phyloP scores from a whole-genome alignment of 2,329 filamentous ascomycete genomes.

The Westerdykella ornata region DNA sequence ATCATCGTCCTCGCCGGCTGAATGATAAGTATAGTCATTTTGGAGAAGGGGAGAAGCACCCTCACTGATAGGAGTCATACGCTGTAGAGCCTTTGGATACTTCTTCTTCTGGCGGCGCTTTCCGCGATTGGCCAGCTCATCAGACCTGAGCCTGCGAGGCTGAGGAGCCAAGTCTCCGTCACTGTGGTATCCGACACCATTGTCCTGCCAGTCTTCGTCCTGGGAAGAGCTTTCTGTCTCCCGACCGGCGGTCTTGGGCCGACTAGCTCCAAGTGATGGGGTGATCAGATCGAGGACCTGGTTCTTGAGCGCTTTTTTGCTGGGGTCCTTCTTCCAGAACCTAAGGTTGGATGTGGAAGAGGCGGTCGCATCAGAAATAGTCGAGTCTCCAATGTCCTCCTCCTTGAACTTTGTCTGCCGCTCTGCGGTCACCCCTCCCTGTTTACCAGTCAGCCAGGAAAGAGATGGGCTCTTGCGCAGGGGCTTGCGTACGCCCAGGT shows the following conservation, averaged over 20 bases:
- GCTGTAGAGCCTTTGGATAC: slow-evolving; percentile 11
- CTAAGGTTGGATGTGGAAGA: too few relatives aligned
- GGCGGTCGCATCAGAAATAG: too few relatives aligned
- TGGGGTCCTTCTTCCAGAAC: slow-evolving; percentile 9
- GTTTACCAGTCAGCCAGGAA: too few relatives aligned
- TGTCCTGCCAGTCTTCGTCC: not conserved
- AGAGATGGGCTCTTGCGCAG: not conserved
- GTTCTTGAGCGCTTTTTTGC: slow-evolving; percentile 7
- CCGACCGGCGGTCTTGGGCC: too few relatives aligned
- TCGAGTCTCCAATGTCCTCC: not conserved
- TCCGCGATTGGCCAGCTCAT: too few relatives aligned
- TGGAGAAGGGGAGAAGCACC: slow-evolving; percentile 5
- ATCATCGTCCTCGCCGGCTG: slow-evolving; percentile 6
- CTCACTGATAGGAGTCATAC: slow-evolving; percentile 24
- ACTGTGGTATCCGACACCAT: slow-evolving; percentile 8
- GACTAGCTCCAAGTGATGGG: too few relatives aligned
- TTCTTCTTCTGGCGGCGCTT: slow-evolving; percentile 10
- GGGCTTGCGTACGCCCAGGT: not conserved
- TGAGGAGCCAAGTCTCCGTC: slow-evolving; percentile 4
- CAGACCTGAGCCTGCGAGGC: not conserved
- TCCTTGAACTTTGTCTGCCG: not conserved
- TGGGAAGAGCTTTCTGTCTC: too few relatives aligned
- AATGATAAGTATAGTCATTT: too few relatives aligned
- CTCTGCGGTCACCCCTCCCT: not conserved
- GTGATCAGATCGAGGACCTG: too few relatives aligned